A percentile compares a stretch with the other conserved stretches of the same genome.
phyloP scores from a whole-genome alignment of 768 basidiomycete species.

The Filobasidium floriforme region DNA sequence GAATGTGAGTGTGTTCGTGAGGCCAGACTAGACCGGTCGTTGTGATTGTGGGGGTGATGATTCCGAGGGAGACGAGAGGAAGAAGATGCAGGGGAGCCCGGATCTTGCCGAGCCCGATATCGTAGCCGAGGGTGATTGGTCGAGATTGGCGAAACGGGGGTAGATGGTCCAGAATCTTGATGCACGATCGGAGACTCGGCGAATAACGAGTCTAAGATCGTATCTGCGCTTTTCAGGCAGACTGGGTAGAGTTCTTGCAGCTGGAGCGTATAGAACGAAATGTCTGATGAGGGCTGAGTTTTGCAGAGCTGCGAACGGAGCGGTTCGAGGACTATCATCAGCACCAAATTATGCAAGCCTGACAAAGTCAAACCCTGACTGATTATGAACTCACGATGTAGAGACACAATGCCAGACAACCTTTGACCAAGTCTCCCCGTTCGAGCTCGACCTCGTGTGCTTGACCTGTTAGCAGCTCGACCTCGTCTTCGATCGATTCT shows the following conservation, averaged over 20 bases:
- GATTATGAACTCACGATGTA: background rate
- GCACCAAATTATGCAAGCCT: background rate
- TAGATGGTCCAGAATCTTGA: background rate
- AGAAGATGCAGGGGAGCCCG: too few relatives aligned
- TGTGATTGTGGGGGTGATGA: too few relatives aligned
- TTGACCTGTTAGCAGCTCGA: background rate
- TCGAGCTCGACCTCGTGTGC: background rate
- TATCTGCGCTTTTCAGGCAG: background rate
- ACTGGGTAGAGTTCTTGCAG: background rate
- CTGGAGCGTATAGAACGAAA: background rate
- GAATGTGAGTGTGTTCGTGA: too few relatives aligned
- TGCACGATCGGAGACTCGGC: background rate
- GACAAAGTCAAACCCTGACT: background rate
- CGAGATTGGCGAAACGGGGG: background rate
- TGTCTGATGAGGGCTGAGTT: background rate
- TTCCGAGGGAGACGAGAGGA: too few relatives aligned
- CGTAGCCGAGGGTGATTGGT: background rate
- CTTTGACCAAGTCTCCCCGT: background rate
- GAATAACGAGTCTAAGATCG: background rate
- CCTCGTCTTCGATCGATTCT: background rate
- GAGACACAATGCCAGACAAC: background rate
- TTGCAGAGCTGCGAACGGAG: background rate
- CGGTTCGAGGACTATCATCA: background rate
- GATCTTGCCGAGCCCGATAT: background rate
- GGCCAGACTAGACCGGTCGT: too few relatives aligned